Conservation (phyloP, 352 stramenopile species). For the Globisporangium uncinulatum region DNA sequence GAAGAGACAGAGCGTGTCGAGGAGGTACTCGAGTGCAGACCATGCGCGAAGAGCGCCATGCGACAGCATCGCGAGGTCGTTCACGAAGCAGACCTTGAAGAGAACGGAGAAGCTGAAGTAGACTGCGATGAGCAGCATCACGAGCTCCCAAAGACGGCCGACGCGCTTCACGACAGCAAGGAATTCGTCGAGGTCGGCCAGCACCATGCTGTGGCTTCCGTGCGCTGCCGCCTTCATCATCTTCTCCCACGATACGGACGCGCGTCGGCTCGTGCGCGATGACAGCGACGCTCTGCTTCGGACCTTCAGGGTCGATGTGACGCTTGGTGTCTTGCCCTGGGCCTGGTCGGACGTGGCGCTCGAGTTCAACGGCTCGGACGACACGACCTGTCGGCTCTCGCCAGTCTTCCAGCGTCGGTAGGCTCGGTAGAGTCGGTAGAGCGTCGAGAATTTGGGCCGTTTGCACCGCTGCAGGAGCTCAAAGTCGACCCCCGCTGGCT, state of each 20-base stretch:
- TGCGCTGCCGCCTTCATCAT: background rate
- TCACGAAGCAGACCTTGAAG: constrained; percentile 54
- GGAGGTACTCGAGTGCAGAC: constrained; percentile 43
- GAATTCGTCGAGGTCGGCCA: constrained; percentile 28
- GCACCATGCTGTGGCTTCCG: background rate
- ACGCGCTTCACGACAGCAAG: constrained; percentile 26
- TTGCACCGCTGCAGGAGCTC: constrained; percentile 51
- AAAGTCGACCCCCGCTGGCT: constrained; percentile 35
- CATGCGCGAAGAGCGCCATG: constrained; percentile 21
- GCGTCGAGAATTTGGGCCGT: constrained; percentile 31
- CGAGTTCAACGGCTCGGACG: background rate
- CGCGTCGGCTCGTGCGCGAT: constrained; percentile 6
- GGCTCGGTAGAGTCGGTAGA: constrained; percentile 38
- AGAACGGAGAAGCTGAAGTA: constrained; percentile 41
- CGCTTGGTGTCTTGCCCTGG: background rate
- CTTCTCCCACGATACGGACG: constrained; percentile 14
- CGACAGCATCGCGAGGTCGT: constrained; percentile 28
- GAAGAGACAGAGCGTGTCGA: constrained; percentile 42
- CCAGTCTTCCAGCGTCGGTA: constrained; percentile 27
- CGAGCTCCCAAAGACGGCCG: constrained; percentile 39
- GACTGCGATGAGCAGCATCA: constrained; percentile 35
- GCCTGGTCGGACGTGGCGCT: background rate
- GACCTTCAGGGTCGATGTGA: background rate
- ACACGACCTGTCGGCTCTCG: background rate
- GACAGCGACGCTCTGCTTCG: constrained; percentile 1